phyloP scores from a whole-genome alignment of 1,139 yeast genomes.

The Starmera stellimalicola region DNA sequence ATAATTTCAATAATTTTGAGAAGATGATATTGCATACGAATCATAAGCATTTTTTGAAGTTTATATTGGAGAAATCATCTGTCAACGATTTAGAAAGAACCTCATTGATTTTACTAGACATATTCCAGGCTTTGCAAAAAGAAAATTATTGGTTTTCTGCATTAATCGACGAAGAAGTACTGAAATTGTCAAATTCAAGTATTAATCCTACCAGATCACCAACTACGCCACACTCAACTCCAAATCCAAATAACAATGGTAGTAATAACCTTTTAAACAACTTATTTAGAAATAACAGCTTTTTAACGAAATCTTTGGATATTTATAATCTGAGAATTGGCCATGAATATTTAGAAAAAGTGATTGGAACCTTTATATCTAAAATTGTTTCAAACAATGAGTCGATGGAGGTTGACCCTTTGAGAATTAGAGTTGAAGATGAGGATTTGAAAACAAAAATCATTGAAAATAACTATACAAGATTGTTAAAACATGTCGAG shows the following conservation, averaged over 20 bases:
- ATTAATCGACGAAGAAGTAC: constrained; percentile 56
- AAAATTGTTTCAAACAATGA: constrained; percentile 41
- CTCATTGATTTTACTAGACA: constrained; percentile 48
- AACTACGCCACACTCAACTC: constrained; percentile 12
- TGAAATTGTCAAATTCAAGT: constrained; percentile 28
- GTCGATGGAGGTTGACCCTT: constrained; percentile 64
- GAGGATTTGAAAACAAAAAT: constrained; percentile 28
- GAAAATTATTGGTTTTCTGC: constrained; percentile 65
- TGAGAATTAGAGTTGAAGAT: constrained; percentile 33
- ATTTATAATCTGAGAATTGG: constrained; percentile 71
- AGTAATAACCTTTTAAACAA: constrained; percentile 47
- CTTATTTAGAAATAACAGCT: constrained; percentile 75
- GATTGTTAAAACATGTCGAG: constrained; percentile 46
- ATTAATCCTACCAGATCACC: constrained; percentile 14
- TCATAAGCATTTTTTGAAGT: constrained; percentile 39
- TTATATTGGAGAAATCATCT: constrained; percentile 21
- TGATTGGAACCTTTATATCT: constrained; percentile 60
- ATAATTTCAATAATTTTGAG: constrained; percentile 51
- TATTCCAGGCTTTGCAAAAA: constrained; percentile 52
- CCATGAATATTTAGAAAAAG: constrained; percentile 63
- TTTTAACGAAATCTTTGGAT: constrained; percentile 75
- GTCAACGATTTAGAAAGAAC: constrained; percentile 35
- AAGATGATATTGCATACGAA: constrained; percentile 44
- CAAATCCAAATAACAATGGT: constrained; percentile 1
- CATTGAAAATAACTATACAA: constrained; percentile 41